Evolutionary conservation across 148 eudicot genomes (phyloP).

Genomic region (Vaccinium vitisidaea): DNA sequence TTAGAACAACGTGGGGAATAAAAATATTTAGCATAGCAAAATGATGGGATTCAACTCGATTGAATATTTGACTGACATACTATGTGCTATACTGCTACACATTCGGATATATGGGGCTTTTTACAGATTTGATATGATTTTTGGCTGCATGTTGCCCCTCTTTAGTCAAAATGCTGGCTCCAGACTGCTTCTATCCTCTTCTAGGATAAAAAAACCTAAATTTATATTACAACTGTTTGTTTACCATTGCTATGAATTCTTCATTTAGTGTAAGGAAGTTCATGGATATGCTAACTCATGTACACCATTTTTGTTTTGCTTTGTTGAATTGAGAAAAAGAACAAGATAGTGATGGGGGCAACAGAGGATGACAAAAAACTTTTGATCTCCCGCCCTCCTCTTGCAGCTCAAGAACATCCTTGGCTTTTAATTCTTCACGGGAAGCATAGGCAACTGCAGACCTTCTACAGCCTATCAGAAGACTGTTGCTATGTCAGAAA

Average conservation of each 20-base stretch:
- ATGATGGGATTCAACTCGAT: too few species aligned
- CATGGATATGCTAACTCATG: not conserved
- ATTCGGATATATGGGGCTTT: not conserved
- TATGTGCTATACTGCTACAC: too few species aligned
- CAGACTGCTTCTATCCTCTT: not conserved
- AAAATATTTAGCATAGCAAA: too few species aligned
- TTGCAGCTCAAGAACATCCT: not conserved
- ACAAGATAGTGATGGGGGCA: not conserved
- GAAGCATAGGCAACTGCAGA: not conserved
- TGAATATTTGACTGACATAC: too few species aligned
- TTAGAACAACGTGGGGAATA: too few species aligned
- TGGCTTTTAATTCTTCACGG: not conserved
- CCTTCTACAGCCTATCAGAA: not conserved
- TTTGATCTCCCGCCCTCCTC: not conserved
- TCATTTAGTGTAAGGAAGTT: not conserved
- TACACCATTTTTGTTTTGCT: not conserved
- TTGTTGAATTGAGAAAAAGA: not conserved
- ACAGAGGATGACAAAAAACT: not conserved
- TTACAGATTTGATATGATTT: not conserved
- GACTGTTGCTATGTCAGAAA: not conserved
- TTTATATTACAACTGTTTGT: not conserved
- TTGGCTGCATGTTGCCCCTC: not conserved
- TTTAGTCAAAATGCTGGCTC: not conserved
- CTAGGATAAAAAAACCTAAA: not conserved
- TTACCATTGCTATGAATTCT: not conserved